Percentiles rank a stretch among this genome's conserved stretches.
Conservation (phyloP, 2,329 filamentous ascomycete genomes). For the Diaporthe citri region DNA sequence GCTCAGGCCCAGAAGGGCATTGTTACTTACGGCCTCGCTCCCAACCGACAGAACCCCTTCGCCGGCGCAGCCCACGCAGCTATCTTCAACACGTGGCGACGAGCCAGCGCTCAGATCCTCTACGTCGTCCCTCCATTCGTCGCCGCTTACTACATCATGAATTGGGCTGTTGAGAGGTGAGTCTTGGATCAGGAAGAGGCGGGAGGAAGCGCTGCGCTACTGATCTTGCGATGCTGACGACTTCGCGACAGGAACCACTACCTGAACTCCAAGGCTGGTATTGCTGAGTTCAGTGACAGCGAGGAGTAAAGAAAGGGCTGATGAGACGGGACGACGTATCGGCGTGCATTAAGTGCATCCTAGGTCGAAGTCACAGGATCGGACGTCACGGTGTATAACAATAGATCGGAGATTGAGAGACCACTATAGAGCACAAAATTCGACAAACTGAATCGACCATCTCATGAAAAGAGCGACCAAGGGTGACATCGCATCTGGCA, state of each 20-base stretch:
- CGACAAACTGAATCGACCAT: background rate
- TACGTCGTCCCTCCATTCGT: constrained; percentile 88
- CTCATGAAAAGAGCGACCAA: background rate
- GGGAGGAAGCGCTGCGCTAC: too few species aligned
- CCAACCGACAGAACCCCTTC: constrained; percentile 91
- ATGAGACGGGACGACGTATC: background rate
- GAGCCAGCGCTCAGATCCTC: constrained; percentile 86
- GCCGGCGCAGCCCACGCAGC: constrained; percentile 83
- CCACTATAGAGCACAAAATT: constrained; percentile 26
- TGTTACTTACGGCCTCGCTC: constrained; percentile 79
- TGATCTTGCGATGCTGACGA: constrained; percentile 41
- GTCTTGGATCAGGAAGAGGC: constrained; percentile 47
- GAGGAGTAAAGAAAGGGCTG: constrained; percentile 53
- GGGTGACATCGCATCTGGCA: background rate
- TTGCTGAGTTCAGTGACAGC: constrained; percentile 62
- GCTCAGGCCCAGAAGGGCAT: constrained; percentile 72
- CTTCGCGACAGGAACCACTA: constrained; percentile 76
- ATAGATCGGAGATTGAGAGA: constrained; percentile 23
- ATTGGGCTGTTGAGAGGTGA: constrained; percentile 93
- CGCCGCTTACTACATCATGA: constrained; percentile 83
- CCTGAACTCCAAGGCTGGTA: constrained; percentile 83
- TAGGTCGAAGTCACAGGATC: background rate
- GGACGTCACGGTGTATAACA: constrained; percentile 34
- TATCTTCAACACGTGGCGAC: constrained; percentile 95
- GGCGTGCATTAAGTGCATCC: background rate